Percentiles rank a stretch among this genome's conserved stretches.
Conservation (phyloP, 129 eudicot species). For the Flaveria ramosissima region DNA sequence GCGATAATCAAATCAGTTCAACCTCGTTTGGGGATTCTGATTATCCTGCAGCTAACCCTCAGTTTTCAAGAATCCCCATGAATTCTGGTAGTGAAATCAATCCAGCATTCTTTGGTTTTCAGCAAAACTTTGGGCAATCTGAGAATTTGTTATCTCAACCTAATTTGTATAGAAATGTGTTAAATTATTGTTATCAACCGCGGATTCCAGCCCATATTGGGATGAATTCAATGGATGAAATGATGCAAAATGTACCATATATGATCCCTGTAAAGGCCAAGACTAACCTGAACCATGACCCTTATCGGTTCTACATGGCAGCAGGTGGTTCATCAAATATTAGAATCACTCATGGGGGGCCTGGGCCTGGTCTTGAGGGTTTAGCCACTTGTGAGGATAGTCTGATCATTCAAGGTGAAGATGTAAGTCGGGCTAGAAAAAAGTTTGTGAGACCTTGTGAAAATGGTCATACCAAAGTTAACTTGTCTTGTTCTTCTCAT, state of each 20-base stretch:
- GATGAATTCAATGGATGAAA: conserved; percentile 19
- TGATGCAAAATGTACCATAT: conserved; percentile 37
- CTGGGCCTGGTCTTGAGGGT: conserved; percentile 35
- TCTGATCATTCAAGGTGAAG: conserved; percentile 62
- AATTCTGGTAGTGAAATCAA: conserved; percentile 17
- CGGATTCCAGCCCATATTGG: conserved; percentile 37
- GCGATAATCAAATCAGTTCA: conserved; percentile 30
- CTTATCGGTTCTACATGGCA: conserved; percentile 29
- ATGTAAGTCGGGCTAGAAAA: conserved; percentile 38
- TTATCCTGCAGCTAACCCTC: conserved; percentile 30
- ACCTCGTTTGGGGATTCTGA: conserved; percentile 42
- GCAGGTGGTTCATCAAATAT: conserved; percentile 39
- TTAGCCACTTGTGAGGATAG: conserved; percentile 48
- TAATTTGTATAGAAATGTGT: conserved; percentile 17
- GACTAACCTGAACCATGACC: conserved; percentile 24
- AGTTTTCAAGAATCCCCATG: conserved; percentile 37
- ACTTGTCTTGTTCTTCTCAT: conserved; percentile 19
- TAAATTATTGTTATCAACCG: conserved; percentile 34
- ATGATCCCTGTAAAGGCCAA: conserved; percentile 23
- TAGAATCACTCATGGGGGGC: conserved; percentile 30
- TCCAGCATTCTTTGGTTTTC: conserved; percentile 34
- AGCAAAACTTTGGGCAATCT: background rate
- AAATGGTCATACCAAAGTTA: conserved; percentile 36
- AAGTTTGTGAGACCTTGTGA: conserved; percentile 35
- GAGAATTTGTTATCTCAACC: conserved; percentile 32